phyloP scores from a whole-genome alignment of 305 asterid genomes.

The Fraxinus sp. region DNA sequence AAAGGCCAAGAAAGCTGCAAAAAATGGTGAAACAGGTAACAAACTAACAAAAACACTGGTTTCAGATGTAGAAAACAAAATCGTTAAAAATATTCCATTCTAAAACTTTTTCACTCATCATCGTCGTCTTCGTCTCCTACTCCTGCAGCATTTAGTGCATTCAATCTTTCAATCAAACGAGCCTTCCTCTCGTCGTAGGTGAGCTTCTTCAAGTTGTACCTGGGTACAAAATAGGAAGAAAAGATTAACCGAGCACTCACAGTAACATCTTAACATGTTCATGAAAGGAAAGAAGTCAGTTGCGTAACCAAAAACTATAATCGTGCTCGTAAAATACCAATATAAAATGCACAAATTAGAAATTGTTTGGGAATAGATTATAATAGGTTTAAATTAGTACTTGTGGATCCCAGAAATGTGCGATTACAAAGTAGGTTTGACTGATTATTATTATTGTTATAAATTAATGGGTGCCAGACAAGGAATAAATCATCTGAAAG shows the following conservation, averaged over 20 bases:
- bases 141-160: constrained; percentile 40
- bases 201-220: constrained; percentile 43
- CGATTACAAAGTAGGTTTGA: neutral
- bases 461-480: neutral
- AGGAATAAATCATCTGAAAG: neutral
- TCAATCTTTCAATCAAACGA: constrained; percentile 36
- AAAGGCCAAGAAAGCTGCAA: constrained; percentile 24
- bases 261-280: neutral
- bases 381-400: neutral
- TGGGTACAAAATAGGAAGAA: neutral
- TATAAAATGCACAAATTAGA: neutral
- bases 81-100: neutral
- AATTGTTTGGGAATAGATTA: neutral
- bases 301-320: neutral
- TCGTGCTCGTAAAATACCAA: neutral
- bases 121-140: constrained; percentile 27
- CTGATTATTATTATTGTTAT: neutral
- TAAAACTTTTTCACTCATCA: constrained; percentile 26
- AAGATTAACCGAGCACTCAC: neutral
- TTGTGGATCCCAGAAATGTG: neutral
- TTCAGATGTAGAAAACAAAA: constrained; percentile 2
- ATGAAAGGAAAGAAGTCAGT: neutral
- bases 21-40: constrained; percentile 10
- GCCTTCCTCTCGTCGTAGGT: constrained; percentile 41
- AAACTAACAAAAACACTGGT: constrained; percentile 13